phyloP scores from a whole-genome alignment of 331 rosid genomes.

The Pyrus hybrid region DNA sequence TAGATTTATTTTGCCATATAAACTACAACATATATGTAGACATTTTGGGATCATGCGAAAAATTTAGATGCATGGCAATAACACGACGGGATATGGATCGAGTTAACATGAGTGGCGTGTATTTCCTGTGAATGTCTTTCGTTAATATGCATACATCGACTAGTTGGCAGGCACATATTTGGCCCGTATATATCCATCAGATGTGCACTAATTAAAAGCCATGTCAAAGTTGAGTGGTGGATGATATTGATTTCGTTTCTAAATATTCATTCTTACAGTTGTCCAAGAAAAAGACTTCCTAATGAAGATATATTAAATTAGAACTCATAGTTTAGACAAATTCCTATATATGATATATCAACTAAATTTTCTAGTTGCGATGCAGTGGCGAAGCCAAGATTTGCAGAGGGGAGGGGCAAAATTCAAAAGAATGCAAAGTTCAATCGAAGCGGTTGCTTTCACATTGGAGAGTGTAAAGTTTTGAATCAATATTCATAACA shows the following conservation, averaged over 20 bases:
- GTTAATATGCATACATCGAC: background rate
- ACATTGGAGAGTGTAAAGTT: no score
- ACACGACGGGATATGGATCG: background rate
- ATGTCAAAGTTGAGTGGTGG: conserved; percentile 8
- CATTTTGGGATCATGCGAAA: background rate
- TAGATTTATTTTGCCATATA: no score
- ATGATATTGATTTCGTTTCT: conserved; percentile 4
- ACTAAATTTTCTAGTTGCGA: background rate
- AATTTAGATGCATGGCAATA: background rate
- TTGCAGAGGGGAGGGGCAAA: no score
- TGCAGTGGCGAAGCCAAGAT: no score
- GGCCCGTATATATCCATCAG: background rate
- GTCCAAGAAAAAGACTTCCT: conserved; percentile 13
- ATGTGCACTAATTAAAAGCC: background rate
- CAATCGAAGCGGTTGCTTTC: no score
- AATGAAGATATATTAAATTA: conserved; percentile 1
- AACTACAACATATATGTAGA: background rate
- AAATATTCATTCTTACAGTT: background rate
- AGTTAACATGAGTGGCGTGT: background rate
- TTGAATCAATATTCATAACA: no score
- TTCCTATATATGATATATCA: background rate
- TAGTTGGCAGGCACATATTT: background rate
- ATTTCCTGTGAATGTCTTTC: background rate
- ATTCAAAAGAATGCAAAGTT: no score
- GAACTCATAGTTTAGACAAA: background rate